Evolutionary conservation across 768 basidiomycete species (phyloP).

Genomic region (Tylopilus felleus): DNA sequence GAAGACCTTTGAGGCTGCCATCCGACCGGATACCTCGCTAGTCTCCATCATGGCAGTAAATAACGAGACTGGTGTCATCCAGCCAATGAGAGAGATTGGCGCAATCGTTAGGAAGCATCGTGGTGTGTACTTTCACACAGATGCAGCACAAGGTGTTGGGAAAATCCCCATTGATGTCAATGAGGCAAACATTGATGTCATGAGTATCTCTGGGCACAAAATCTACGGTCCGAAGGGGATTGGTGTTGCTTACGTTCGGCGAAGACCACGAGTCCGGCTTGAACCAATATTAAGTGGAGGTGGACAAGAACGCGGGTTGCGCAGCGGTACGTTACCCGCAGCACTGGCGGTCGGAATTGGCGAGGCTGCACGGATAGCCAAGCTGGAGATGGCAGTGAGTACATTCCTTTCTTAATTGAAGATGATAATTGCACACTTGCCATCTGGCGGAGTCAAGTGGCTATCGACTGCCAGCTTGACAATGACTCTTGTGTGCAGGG

Average conservation of each 20-base stretch:
- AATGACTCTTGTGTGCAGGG: conserved; percentile 84
- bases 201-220: conserved; percentile 98
- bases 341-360: conserved; percentile 89
- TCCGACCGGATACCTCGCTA: conserved; percentile 90
- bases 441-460: conserved; percentile 43
- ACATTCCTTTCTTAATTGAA: conserved; percentile 16
- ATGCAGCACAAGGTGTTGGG: conserved; percentile 93
- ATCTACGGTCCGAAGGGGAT: conserved; percentile 97
- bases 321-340: conserved; percentile 92
- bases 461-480: conserved; percentile 47
- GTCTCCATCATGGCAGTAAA: conserved; percentile 99
- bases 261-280: conserved; percentile 87
- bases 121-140: conserved; percentile 93
- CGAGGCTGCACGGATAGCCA: conserved; percentile 90
- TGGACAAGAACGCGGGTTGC: conserved; percentile 92
- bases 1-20: conserved; percentile 76
- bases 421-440: conserved; percentile 49
- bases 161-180: conserved; percentile 93
- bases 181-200: conserved; percentile 89
- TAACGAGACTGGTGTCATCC: conserved; percentile 98
- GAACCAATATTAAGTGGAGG: conserved; percentile 96
- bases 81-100: conserved; percentile 95
- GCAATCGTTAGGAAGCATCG: conserved; percentile 80
- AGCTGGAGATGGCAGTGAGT: conserved; percentile 90
- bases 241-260: conserved; percentile 90